phyloP scores from a whole-genome alignment of 2,329 filamentous ascomycete species.

The Arthrobotrys entomopaga region DNA sequence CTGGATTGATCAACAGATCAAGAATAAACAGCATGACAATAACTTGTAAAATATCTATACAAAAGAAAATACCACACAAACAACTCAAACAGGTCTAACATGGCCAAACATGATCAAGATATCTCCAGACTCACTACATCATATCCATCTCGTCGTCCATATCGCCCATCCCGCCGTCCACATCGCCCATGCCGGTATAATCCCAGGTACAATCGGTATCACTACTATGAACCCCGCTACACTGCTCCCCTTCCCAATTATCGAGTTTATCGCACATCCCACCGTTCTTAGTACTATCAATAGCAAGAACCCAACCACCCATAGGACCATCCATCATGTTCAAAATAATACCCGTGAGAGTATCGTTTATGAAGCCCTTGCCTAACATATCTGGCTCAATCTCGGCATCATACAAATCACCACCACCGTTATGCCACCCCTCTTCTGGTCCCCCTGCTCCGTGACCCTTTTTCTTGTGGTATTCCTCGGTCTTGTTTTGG shows the following conservation, averaged over 20 bases:
- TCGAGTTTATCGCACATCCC: background rate
- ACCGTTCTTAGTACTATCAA: slow-evolving; percentile 12
- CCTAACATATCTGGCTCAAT: background rate
- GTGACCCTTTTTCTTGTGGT: background rate
- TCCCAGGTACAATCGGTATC: slow-evolving; percentile 15
- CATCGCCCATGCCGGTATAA: background rate
- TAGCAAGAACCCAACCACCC: slow-evolving; percentile 28
- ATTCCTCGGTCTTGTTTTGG: too few species aligned
- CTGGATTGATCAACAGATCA: too few species aligned
- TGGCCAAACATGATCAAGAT: too few species aligned
- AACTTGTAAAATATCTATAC: too few species aligned
- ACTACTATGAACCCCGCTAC: background rate
- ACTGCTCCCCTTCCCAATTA: background rate
- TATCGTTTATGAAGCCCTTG: background rate
- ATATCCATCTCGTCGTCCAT: too few species aligned
- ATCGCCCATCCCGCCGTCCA: too few species aligned
- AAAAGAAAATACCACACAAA: too few species aligned
- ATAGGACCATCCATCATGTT: slow-evolving; percentile 10
- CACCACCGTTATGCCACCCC: background rate
- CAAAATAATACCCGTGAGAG: slow-evolving; percentile 18
- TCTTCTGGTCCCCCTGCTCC: background rate
- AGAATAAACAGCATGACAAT: too few species aligned
- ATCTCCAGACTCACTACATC: background rate
- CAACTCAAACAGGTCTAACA: too few species aligned
- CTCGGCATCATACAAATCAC: background rate